Evolutionary conservation across 2,329 filamentous ascomycete genomes (phyloP), one percentile per base, ranked within the genome.

Genomic region (Biscogniauxia marginata): DNA sequence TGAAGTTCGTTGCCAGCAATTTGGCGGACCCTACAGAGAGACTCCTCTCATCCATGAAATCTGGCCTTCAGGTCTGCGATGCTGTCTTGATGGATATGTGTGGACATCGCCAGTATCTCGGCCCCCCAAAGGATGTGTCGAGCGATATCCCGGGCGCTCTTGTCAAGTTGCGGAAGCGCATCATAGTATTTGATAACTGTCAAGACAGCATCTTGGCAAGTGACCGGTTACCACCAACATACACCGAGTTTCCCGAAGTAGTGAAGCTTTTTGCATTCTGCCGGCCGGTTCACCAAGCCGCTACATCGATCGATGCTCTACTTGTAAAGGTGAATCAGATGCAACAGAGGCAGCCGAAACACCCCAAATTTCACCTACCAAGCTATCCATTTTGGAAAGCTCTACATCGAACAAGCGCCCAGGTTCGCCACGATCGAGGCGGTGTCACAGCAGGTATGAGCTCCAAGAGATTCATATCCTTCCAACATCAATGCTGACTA

Each of bases 341-440:
- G 74, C 73, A 79, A 46, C 69, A 76, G 60, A 67, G 62, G 24
- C 67, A 58, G 22, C 71, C 75, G 3, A 68, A 70, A 54, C 68
- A 73, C 58, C 77, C 74, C 54, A 72, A 71, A 4, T 61, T 84
- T 9, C 75, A 82, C 54, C 66, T 78, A 1, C 82, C 83, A 3
- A 79, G 78, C 0, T 84, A 85, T 58, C 79, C 82, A 0, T 73
- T 80, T n/a, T 62, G 65, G 46, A 85, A 85, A 63, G 75, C 80
- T 4, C 54, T 84, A 1, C 77, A 82, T 60, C 73, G 82, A 30
- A 78, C 79, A 5, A 85, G 84, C 63, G 74, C 77, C 2, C 81
- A 84, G 60, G 82, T 85, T 4, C 74, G 82, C 25, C 83, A 85
- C 60, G 83, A 86, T 63, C 74, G 82, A 57, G 83, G 83, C 18